Base-by-base conservation (phyloP, 768 basidiomycete species). In the Phylloporus arenicola region DNA sequence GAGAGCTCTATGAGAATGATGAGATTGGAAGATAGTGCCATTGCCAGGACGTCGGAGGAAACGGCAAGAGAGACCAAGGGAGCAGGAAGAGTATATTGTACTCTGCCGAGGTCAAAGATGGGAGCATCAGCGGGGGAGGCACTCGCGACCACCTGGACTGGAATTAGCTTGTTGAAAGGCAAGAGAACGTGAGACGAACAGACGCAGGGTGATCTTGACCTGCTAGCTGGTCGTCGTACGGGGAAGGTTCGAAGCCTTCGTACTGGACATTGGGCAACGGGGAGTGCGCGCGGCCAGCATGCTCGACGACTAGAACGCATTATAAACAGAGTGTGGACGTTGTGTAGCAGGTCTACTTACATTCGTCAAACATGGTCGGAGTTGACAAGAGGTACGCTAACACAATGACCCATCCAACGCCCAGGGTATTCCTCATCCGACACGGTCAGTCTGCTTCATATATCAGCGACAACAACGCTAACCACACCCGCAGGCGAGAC, bases 1-100 rank as follows among this genome's bases (percentile, higher is more conserved):
- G 86, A 81, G 42, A 99, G 78, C 64, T 96, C 93, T 58, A 99
- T 94, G 57, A 95, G 80, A 43, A 93, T 82, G 41, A 97, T 75
- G 29, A 79, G 63, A 62, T 93, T 88, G 31, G 84, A 85, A 11
- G 78, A 68, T 3, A 93, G 72, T 2, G 82, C 91, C 84, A 96
- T 92, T 37, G 82, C 84, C 20, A 97, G 79, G 61, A 89, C 75
- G 67, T 94, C 92, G 22, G 88, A 93, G 57, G 86, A 85, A 48
- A 93, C 87, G 39, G 83, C 86, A 44, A 96, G 80, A 47, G 84
- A 82, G 29, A 90, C 69, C 42, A 97, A 77, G n/a, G 86, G 78
- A 6, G 92, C 89, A 25, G 91, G 88, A 37, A 92, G 84, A 4
- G 84, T 81, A 64, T 86, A 92, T 70, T 96, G 94, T 20, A 97